phyloP scores from a whole-genome alignment of 2,329 filamentous ascomycete species.

The Aspergillus sp. region DNA sequence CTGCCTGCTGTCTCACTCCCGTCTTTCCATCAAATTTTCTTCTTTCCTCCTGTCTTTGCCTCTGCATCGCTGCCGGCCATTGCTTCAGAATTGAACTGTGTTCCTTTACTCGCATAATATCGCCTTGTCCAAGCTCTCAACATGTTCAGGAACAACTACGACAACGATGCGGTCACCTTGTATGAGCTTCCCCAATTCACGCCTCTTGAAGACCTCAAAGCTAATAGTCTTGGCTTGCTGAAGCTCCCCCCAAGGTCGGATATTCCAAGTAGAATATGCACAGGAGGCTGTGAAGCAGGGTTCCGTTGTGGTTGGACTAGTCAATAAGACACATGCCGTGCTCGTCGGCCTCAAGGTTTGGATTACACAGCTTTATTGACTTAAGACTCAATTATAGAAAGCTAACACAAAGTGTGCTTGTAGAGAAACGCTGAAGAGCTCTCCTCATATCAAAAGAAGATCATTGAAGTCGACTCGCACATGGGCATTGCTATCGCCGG shows the following conservation, averaged over 20 bases:
- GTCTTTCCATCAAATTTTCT: conserved; percentile 18
- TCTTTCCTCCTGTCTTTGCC: conserved; percentile 8
- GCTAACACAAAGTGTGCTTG: conserved; percentile 17
- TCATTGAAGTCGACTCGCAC: conserved; percentile 95
- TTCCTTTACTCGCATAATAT: not conserved
- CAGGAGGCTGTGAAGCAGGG: conserved; percentile 98
- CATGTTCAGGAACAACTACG: conserved; percentile 99
- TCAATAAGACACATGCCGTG: conserved; percentile 97
- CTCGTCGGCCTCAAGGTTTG: conserved; percentile 93
- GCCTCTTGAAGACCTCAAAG: conserved; percentile 18
- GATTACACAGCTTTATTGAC: conserved; percentile 7
- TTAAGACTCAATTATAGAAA: not conserved
- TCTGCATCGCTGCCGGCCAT: not conserved
- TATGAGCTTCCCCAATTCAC: conserved; percentile 48
- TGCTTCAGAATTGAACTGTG: not conserved
- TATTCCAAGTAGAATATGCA: conserved; percentile 99
- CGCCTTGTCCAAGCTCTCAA: conserved; percentile 16
- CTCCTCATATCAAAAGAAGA: conserved; percentile 99
- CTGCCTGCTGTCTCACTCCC: conserved; percentile 33
- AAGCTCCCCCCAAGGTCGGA: conserved; percentile 97
- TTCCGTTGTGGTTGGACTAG: conserved; percentile 94
- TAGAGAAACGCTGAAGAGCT: conserved; percentile 99
- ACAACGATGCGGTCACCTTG: conserved; percentile 99
- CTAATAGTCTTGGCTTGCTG: conserved; percentile 22
- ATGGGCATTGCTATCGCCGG: conserved; percentile 94